phyloP scores from a whole-genome alignment of 768 basidiomycete species.

The Nidula microcarpa region DNA sequence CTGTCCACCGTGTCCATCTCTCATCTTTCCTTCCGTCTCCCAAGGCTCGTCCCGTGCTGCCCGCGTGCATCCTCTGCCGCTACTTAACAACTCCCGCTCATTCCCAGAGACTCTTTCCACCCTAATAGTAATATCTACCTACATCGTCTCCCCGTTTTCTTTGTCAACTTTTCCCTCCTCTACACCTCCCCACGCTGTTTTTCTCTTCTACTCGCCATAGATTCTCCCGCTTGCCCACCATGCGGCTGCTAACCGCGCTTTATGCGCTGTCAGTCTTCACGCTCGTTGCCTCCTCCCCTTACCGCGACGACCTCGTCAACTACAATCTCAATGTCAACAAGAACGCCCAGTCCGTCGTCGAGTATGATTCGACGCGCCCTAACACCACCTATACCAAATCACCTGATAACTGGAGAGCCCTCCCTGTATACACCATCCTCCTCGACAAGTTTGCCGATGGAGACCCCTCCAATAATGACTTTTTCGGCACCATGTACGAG shows the following conservation, averaged over 20 bases:
- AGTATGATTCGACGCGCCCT: slow-evolving; percentile 61
- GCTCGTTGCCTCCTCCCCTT: slow-evolving; percentile 57
- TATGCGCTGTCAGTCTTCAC: slow-evolving; percentile 33
- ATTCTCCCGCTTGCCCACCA: slow-evolving; percentile 14
- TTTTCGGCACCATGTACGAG: slow-evolving; percentile 75
- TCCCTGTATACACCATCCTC: slow-evolving; percentile 79
- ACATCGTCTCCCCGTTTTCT: background rate
- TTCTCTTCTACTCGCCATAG: slow-evolving; percentile 6
- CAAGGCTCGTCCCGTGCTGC: too few species aligned
- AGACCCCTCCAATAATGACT: slow-evolving; percentile 90
- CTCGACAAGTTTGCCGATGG: slow-evolving; percentile 95
- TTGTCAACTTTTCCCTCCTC: slow-evolving; percentile 5
- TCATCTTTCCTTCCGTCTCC: slow-evolving; percentile 4
- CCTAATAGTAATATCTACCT: slow-evolving; percentile 1
- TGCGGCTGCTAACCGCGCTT: slow-evolving; percentile 48
- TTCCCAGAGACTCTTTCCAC: too few species aligned
- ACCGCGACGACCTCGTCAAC: slow-evolving; percentile 56
- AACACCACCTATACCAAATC: slow-evolving; percentile 74
- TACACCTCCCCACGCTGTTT: slow-evolving; percentile 9
- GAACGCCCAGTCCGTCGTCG: slow-evolving; percentile 58
- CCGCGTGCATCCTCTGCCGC: too few species aligned
- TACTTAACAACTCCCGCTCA: too few species aligned
- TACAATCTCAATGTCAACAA: slow-evolving; percentile 83
- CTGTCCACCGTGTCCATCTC: background rate
- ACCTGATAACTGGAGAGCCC: slow-evolving; percentile 80